Evolutionary conservation across 2,329 filamentous ascomycete genomes (phyloP), one percentile per base, ranked within the genome.

Genomic region (Ophiosphaerella narmari): DNA sequence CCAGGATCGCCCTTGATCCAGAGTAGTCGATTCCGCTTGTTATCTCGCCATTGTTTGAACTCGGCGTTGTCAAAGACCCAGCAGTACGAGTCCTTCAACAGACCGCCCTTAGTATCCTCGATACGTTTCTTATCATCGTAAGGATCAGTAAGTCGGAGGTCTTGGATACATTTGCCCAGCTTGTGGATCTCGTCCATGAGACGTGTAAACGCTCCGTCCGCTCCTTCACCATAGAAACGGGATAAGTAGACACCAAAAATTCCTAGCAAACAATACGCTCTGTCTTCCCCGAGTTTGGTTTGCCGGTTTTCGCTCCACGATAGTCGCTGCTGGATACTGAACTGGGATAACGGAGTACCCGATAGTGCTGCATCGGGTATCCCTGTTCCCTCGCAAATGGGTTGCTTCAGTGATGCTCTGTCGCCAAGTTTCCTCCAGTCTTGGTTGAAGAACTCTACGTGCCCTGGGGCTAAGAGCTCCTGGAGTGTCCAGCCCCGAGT

Each of bases 361-460:
- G 47, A 13, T 0, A 59, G 51, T 21, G 33, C 56, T 11, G 5
- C 7, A 13, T n/a, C 5, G 7, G 48, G 33, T 4, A 61, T 57
- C 0, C 34, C 31, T 2, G 53, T 59, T 4, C 50, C 32, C 3
- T 59, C 31, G 9, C 46, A 29, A 2, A 61, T 39, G 26, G 16
- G 12, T n/a, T 23, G 1, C 23, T 33, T 32, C 2, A 57, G 37
- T 1, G 37, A 45, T 16, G n/a, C n/a, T 6, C 42, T 58, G 23
- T 48, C 26, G 23, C 59, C 52, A 39, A 63, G 45, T 35, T 38
- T 37, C 3, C 29, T 8, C 18, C 57, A 40, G 13, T 57, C 47
- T 21, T 6, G 9, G 1, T 46, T 54, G 42, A 57, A 64, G 44
- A 64, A 64, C 29, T 59, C 33, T 3, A 64, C 57, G 6, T 23